Evolutionary conservation across 1,139 yeast genomes (phyloP).

Genomic region (Candida tunisiensis): DNA sequence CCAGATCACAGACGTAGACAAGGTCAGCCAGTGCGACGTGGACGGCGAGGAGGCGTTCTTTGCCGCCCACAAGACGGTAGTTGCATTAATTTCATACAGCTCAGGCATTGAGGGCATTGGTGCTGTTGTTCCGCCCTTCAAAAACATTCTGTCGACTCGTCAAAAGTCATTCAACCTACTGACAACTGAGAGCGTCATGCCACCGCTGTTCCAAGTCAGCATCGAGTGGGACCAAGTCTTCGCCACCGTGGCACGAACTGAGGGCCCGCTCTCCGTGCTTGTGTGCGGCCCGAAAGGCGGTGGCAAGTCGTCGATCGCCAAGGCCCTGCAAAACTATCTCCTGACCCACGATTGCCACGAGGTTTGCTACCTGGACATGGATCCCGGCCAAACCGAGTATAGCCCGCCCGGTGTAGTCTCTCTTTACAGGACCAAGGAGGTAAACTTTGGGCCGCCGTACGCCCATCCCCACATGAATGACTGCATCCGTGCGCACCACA

Average conservation of each 20-base stretch:
- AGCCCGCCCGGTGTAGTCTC: constrained; percentile 58
- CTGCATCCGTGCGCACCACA: constrained; percentile 25
- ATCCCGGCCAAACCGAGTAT: constrained; percentile 84
- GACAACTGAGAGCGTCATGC: constrained; percentile 11
- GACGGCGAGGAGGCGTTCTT: constrained; percentile 2
- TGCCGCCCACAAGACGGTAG: constrained; percentile 26
- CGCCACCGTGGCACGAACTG: constrained; percentile 2
- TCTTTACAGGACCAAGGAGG: constrained; percentile 12
- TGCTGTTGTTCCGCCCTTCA: constrained; percentile 31
- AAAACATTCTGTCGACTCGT: constrained; percentile 12
- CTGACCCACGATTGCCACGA: constrained; percentile 8
- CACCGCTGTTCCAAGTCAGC: constrained; percentile 1
- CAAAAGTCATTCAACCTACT: constrained; percentile 2
- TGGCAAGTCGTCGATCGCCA: constrained; percentile 68
- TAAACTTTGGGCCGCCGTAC: constrained; percentile 17
- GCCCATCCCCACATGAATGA: constrained; percentile 14
- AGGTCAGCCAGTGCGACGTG: not conserved
- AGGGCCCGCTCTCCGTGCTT: constrained; percentile 12
- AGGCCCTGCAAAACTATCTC: constrained; percentile 36
- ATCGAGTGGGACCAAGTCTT: constrained; percentile 2
- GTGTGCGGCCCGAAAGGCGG: constrained; percentile 56
- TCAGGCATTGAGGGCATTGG: constrained; percentile 36
- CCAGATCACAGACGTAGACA: constrained; percentile 15
- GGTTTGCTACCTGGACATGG: constrained; percentile 50
- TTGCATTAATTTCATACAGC: constrained; percentile 21